These are phyloP conservation scores for Aspergillus sclerotiicarbonarius DNA, from an alignment of 495 filamentous ascomycete genomes.

Conservation along the genomic window DNA sequence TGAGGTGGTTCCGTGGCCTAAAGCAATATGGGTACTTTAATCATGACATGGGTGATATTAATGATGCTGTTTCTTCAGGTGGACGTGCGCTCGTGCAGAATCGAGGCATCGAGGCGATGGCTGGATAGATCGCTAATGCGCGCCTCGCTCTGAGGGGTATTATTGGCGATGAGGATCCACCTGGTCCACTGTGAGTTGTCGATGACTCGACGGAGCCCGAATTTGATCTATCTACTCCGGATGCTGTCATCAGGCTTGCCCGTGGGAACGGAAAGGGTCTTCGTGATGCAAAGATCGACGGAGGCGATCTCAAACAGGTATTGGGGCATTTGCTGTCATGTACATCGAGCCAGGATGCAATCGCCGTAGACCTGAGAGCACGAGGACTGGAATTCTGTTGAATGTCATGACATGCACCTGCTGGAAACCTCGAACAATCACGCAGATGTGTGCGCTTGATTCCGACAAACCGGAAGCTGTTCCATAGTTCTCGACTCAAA, in stretches of 20 bases:
- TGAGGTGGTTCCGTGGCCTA: neutral
- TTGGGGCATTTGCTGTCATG: neutral
- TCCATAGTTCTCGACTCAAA: neutral
- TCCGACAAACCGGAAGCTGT: neutral
- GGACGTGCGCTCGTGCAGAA: conserved; percentile 1
- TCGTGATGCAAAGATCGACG: neutral
- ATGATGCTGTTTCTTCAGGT: neutral
- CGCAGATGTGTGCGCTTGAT: neutral
- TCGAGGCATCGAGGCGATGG: neutral
- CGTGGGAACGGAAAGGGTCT: neutral
- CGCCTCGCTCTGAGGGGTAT: neutral
- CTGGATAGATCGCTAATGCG: neutral
- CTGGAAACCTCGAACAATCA: neutral
- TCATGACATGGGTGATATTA: neutral
- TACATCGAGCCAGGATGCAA: neutral
- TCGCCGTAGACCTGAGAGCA: neutral
- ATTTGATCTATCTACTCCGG: neutral
- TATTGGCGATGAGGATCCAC: neutral
- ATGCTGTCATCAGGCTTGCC: neutral
- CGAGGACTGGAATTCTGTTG: neutral
- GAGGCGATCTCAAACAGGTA: neutral
- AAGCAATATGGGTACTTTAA: neutral
- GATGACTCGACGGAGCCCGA: neutral
- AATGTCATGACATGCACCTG: too few relatives aligned
- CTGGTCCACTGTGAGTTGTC: neutral